Conservation (phyloP, 331 rosid species). For the Malus hybrid region DNA sequence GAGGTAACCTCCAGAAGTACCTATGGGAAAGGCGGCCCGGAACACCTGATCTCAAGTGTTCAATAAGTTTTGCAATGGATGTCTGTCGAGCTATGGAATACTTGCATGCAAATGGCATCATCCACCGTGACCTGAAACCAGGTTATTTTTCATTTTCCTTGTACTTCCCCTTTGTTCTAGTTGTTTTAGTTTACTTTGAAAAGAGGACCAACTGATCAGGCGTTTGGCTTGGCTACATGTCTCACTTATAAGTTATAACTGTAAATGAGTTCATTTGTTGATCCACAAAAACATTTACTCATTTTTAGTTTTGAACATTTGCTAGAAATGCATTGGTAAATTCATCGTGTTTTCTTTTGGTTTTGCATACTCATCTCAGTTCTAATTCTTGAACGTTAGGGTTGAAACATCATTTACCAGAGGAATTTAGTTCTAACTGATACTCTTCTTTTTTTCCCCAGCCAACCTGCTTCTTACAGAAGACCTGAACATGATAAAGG, state of each 20-base stretch:
- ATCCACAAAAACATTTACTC: not conserved
- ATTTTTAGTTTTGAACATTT: not conserved
- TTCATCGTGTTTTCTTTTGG: not conserved
- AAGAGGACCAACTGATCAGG: not conserved
- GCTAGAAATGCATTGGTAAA: not conserved
- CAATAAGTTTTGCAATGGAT: conserved; percentile 43
- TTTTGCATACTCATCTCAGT: not conserved
- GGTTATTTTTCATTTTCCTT: conserved; percentile 20
- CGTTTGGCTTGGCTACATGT: not conserved
- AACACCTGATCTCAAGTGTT: conserved; percentile 25
- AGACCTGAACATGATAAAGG: conserved; percentile 30
- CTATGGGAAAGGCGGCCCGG: conserved; percentile 28
- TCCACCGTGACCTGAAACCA: conserved; percentile 62
- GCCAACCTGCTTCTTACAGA: conserved; percentile 52
- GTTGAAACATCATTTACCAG: not conserved
- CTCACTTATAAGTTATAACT: not conserved
- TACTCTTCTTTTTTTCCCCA: conserved; percentile 13
- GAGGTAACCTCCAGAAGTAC: conserved; percentile 43
- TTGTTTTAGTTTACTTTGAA: not conserved
- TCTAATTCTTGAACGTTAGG: not conserved
- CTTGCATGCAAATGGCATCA: conserved; percentile 50
- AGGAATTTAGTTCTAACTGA: not conserved
- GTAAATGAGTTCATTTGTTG: not conserved
- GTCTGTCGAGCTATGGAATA: conserved; percentile 49
- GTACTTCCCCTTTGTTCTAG: not conserved